Percentiles rank a stretch among this genome's conserved stretches.
These are phyloP conservation scores for Gracilaria vermiculophylla DNA, from an alignment of 23 red algal species.

Conservation along the genomic window DNA sequence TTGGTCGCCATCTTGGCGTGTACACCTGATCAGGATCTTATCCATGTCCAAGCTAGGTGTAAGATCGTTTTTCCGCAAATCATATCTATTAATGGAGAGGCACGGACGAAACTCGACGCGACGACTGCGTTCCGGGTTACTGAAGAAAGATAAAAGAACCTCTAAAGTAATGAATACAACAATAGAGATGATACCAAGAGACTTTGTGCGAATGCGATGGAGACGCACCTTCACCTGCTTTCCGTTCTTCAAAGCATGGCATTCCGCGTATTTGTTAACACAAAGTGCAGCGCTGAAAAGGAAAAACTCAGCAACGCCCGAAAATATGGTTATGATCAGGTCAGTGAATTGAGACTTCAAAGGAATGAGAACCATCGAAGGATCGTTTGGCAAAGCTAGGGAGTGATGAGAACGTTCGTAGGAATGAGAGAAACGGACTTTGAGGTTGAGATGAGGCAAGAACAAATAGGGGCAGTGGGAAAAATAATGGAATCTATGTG, in stretches of 20 bases:
- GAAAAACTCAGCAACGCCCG: not conserved
- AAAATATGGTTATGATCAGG: not conserved
- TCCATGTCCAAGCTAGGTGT: not conserved
- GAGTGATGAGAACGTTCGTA: too few species aligned
- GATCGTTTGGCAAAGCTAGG: too few species aligned
- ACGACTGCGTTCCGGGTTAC: not conserved
- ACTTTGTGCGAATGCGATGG: not conserved
- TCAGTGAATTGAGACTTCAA: not conserved
- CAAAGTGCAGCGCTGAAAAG: not conserved
- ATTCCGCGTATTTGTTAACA: not conserved
- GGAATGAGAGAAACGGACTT: too few species aligned
- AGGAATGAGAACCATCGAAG: slow-evolving; percentile 22
- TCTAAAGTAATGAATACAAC: not conserved
- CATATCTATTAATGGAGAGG: not conserved
- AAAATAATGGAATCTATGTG: too few species aligned
- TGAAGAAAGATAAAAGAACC: not conserved
- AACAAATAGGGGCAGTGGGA: too few species aligned
- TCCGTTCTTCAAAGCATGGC: not conserved
- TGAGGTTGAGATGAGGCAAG: too few species aligned
- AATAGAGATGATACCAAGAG: not conserved
- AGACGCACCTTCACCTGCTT: not conserved
- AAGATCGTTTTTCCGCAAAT: not conserved
- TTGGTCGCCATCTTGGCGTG: not conserved
- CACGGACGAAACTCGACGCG: not conserved
- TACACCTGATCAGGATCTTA: not conserved